phyloP scores from a whole-genome alignment of 148 eudicot species.

The Nyssa sinensis region DNA sequence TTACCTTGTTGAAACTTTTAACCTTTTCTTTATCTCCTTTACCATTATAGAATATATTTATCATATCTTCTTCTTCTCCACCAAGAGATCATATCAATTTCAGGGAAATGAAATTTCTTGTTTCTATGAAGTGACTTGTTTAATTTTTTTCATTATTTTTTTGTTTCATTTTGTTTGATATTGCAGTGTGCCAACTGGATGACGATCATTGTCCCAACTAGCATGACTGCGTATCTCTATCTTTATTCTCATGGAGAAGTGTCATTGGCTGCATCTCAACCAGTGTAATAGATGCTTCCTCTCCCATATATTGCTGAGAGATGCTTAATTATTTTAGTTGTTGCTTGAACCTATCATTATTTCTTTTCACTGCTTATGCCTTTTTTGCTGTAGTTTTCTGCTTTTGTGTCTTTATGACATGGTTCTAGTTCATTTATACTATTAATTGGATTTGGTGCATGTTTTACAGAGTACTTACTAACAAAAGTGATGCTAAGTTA shows the following conservation, averaged over 20 bases:
- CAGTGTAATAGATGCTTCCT: conserved; percentile 99
- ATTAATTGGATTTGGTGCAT: not conserved
- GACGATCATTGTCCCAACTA: conserved; percentile 94
- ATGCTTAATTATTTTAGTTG: not conserved
- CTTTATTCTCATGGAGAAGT: conserved; percentile 99
- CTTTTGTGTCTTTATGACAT: not conserved
- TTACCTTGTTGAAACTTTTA: too few species aligned
- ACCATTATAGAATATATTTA: not conserved
- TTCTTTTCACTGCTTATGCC: not conserved
- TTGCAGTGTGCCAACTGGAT: conserved; percentile 99
- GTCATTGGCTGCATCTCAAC: conserved; percentile 96
- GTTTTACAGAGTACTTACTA: not conserved
- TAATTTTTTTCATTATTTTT: too few species aligned
- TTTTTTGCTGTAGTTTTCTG: not conserved
- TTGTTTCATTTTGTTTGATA: conserved; percentile 11
- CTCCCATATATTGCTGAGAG: conserved; percentile 10
- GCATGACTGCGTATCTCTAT: conserved; percentile 99
- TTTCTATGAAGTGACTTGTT: not conserved
- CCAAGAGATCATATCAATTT: not conserved
- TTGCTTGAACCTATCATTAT: not conserved
- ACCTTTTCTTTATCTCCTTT: too few species aligned
- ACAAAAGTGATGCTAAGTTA: not conserved
- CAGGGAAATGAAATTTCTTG: not conserved
- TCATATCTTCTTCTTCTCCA: not conserved
- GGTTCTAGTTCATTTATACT: not conserved